These are phyloP conservation scores for Rhizopogon vesiculosus DNA, from an alignment of 768 basidiomycete species.

Conservation along the genomic window DNA sequence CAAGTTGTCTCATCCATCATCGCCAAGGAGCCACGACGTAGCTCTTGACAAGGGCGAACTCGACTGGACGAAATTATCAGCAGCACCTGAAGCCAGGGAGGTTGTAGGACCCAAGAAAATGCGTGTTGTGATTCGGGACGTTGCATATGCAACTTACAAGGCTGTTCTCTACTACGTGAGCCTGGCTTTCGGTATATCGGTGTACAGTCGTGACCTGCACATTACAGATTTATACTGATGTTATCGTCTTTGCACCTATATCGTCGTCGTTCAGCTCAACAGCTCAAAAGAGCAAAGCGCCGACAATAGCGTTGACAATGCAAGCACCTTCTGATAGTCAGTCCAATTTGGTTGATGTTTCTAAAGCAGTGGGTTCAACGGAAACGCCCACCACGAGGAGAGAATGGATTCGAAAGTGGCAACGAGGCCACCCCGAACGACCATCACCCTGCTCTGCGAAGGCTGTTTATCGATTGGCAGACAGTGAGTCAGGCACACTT, in stretches of 20 bases:
- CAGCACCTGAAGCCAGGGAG: background rate
- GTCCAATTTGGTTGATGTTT: conserved; percentile 23
- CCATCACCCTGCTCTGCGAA: conserved; percentile 82
- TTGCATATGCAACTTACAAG: conserved; percentile 58
- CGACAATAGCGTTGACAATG: conserved; percentile 1
- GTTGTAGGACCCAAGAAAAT: conserved; percentile 45
- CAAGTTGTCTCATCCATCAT: conserved; percentile 35
- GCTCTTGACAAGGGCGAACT: conserved; percentile 13
- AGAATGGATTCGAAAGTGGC: conserved; percentile 77
- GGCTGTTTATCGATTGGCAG: conserved; percentile 78
- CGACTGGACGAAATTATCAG: background rate
- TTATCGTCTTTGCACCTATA: conserved; percentile 78
- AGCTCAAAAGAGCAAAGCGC: conserved; percentile 13
- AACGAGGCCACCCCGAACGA: conserved; percentile 49
- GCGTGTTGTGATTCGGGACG: conserved; percentile 50
- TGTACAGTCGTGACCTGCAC: background rate
- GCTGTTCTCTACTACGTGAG: conserved; percentile 76
- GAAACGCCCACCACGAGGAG: conserved; percentile 36
- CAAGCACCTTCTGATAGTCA: conserved; percentile 32
- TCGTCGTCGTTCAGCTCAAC: conserved; percentile 56
- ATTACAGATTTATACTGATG: conserved; percentile 76
- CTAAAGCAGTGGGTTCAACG: conserved; percentile 3
- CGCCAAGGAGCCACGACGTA: conserved; percentile 26
- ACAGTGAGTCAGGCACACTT: conserved; percentile 48
- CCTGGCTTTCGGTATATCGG: background rate